Evolutionary conservation across 768 basidiomycete genomes (phyloP).

Genomic region (Lactarius quietus): DNA sequence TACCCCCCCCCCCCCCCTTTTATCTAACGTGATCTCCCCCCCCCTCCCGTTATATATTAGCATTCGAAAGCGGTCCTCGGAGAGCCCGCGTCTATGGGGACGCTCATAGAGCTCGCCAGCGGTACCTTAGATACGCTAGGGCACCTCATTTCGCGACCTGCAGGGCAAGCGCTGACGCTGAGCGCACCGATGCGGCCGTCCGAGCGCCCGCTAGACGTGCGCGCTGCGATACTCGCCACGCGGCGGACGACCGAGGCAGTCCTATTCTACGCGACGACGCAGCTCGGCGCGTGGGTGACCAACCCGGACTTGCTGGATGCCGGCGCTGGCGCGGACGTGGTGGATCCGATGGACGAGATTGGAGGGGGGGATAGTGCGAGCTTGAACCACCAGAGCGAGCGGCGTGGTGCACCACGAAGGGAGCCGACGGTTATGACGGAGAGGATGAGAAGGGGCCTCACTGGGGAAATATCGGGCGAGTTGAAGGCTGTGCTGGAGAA

Average conservation of each 20-base stretch:
- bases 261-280: slow-evolving; percentile 67
- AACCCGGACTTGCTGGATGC: slow-evolving; percentile 53
- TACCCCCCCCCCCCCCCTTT: slow-evolving; percentile 25
- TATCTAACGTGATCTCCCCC: not conserved
- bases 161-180: slow-evolving; percentile 49
- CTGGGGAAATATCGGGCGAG: slow-evolving; percentile 75
- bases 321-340: slow-evolving; percentile 30
- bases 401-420: slow-evolving; percentile 43
- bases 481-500: slow-evolving; percentile 62
- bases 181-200: slow-evolving; percentile 32
- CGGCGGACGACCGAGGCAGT: slow-evolving; percentile 65
- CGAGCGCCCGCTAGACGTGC: slow-evolving; percentile 49
- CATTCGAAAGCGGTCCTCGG: slow-evolving; percentile 81
- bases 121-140: slow-evolving; percentile 71
- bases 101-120: slow-evolving; percentile 80
- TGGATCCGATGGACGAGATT: slow-evolving; percentile 42
- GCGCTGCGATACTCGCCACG: slow-evolving; percentile 52
- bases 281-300: slow-evolving; percentile 74
- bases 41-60: too few relatives aligned
- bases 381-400: slow-evolving; percentile 33
- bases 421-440: slow-evolving; percentile 53
- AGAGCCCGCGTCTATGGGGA: slow-evolving; percentile 82
- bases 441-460: slow-evolving; percentile 68
- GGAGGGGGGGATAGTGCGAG: slow-evolving; percentile 22
- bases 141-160: slow-evolving; percentile 59